Evolutionary conservation across 2,329 filamentous ascomycete species (phyloP), one percentile per base, ranked within the genome.

Genomic region (Colletotrichum coccodes): DNA sequence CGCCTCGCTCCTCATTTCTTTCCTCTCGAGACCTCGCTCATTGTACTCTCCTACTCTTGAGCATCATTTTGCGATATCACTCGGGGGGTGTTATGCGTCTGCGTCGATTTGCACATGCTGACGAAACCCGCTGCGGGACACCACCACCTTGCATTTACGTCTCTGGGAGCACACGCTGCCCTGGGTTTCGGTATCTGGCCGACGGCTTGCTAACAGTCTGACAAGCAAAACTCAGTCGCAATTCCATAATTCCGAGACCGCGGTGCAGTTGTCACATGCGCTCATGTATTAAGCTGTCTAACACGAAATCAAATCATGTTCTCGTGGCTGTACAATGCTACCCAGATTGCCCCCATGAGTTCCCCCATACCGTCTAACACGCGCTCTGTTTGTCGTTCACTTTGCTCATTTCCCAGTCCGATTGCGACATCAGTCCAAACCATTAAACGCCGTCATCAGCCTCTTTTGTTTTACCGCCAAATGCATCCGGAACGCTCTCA

Each of bases 11-110:
- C 32, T 38, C 47, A 44, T 52, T 2, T 63, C 42, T 62, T 50
- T 26, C 40, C 32, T 49, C 40, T 49, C 60, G 28, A 50, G 32
- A 63, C 21, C 26, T 40, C 28, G 38, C 38, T 16, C 47, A 64
- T 59, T 49, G 26, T 42, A 36, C 53, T 68, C 63, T 54, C 32
- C 68, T 59, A 50, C 52, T 69, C 61, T 11, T 32, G 61, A 66
- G 61, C 66, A 57, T 69, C 66, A 69, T 69, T 69, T 69, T 69
- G 61, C 66, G 66, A 69, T 69, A 69, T 69, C 66, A 69, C 66
- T 69, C 61, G 66, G 36, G 61, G 61, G 66, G 61, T 69, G 26
- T 60, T 47, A 0, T 18, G 14, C 36, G 40, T 23, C 54, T 21
- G 23, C 36, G 42, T n/a, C 61, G 49, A 12, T 30, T 46, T 42